Conservation (phyloP, 306 rosid species). For the Cicer judaicum region DNA sequence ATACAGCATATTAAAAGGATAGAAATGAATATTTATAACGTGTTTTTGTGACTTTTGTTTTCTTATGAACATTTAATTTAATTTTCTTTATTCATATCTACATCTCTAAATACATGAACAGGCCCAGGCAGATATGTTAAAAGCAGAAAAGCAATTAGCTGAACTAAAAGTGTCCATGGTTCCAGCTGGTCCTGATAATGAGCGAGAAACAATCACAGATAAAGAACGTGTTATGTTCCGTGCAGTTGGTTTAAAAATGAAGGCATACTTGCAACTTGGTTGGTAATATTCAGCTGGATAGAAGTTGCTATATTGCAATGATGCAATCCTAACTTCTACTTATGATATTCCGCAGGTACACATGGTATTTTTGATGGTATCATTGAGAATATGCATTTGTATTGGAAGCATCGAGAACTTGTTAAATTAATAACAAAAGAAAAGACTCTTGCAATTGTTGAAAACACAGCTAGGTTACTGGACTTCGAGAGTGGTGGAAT, state of each 20-base stretch:
- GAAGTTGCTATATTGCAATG: constrained; percentile 36
- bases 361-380: constrained; percentile 90
- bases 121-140: constrained; percentile 80
- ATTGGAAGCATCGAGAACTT: constrained; percentile 95
- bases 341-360: constrained; percentile 65
- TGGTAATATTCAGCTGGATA: constrained; percentile 46
- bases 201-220: constrained; percentile 91
- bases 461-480: constrained; percentile 88
- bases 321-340: constrained; percentile 40
- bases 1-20: constrained; percentile 10
- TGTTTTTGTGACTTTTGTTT: constrained; percentile 27
- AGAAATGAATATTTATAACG: neutral
- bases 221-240: constrained; percentile 95
- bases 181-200: constrained; percentile 80
- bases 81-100: constrained; percentile 20
- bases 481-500: constrained; percentile 93
- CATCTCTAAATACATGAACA: constrained; percentile 53
- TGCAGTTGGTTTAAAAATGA: constrained; percentile 86
- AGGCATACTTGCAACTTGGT: constrained; percentile 90
- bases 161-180: constrained; percentile 81
- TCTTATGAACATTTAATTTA: constrained; percentile 17
- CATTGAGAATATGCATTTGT: constrained; percentile 94
- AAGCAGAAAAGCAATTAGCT: constrained; percentile 73
- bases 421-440: constrained; percentile 89
- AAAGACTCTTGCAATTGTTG: constrained; percentile 80